Conservation (phyloP, 331 rosid species). For the Malus hybrid region DNA sequence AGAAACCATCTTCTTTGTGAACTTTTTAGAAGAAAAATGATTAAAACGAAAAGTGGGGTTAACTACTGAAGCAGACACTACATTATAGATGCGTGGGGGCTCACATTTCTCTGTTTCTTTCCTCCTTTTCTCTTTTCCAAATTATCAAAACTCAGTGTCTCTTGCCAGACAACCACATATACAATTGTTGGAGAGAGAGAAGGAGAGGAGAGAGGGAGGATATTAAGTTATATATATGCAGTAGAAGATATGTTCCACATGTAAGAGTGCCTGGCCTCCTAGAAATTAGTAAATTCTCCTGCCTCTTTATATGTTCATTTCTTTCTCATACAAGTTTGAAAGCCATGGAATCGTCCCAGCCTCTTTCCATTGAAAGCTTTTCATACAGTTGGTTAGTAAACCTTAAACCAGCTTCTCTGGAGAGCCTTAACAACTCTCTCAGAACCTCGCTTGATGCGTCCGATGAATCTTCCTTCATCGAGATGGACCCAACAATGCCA, state of each 20-base stretch:
- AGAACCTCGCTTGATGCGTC: conserved; percentile 63
- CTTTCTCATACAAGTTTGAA: background rate
- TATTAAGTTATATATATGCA: conserved; percentile 20
- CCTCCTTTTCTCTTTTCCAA: conserved; percentile 29
- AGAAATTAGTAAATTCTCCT: conserved; percentile 6
- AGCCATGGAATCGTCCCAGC: conserved; percentile 67
- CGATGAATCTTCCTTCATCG: conserved; percentile 86
- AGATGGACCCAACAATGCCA: conserved; percentile 94
- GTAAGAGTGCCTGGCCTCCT: conserved; percentile 27
- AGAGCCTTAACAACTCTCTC: conserved; percentile 48
- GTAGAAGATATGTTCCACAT: conserved; percentile 27
- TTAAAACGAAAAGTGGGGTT: conserved; percentile 43
- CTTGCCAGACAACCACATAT: conserved; percentile 71
- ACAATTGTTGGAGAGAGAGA: conserved; percentile 66
- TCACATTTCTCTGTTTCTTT: conserved; percentile 42
- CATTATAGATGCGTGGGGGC: conserved; percentile 69
- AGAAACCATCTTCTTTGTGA: conserved; percentile 23
- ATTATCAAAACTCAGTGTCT: conserved; percentile 64
- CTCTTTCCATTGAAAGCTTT: conserved; percentile 88
- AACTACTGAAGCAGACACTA: conserved; percentile 45
- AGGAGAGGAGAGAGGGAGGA: conserved; percentile 24
- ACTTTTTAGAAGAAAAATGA: conserved; percentile 13
- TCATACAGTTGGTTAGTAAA: conserved; percentile 93
- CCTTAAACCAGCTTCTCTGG: conserved; percentile 51
- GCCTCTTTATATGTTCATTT: conserved; percentile 11